These are phyloP conservation scores for Scleroderma bovista DNA, from an alignment of 768 basidiomycete genomes.

Conservation along the genomic window DNA sequence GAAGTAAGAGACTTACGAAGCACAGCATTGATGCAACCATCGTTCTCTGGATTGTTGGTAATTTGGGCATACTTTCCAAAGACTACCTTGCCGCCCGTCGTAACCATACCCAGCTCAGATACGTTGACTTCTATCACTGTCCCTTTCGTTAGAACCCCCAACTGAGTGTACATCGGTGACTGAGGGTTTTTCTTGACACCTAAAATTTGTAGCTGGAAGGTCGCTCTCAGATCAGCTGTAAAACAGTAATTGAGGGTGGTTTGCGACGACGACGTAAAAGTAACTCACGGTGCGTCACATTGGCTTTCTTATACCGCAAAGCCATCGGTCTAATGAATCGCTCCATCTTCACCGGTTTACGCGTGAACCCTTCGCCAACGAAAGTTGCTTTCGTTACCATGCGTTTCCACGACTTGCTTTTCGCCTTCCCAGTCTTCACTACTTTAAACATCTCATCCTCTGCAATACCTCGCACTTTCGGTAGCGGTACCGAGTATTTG, in stretches of 20 bases:
- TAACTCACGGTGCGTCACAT: conserved; percentile 94
- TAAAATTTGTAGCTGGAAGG: conserved; percentile 96
- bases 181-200: conserved; percentile 99
- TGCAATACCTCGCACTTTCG: conserved; percentile 95
- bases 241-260: neutral
- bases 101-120: conserved; percentile 97
- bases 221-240: conserved; percentile 92
- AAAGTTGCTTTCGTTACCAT: conserved; percentile 99
- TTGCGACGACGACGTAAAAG: neutral
- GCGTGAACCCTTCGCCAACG: conserved; percentile 95
- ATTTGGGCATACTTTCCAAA: conserved; percentile 93
- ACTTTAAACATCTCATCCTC: conserved; percentile 99
- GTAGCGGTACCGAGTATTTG: conserved; percentile 94
- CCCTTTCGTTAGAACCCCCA: conserved; percentile 97
- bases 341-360: conserved; percentile 99
- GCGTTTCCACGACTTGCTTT: conserved; percentile 96
- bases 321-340: conserved; percentile 98
- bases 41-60: conserved; percentile 94
- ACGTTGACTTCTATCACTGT: conserved; percentile 98
- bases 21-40: conserved; percentile 94
- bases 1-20: conserved; percentile 55
- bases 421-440: conserved; percentile 94
- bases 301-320: conserved; percentile 94
- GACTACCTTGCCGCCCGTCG: conserved; percentile 91
- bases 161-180: conserved; percentile 94